phyloP scores from a whole-genome alignment of 2,329 filamentous ascomycete species.

The Fusarium bactridioides region DNA sequence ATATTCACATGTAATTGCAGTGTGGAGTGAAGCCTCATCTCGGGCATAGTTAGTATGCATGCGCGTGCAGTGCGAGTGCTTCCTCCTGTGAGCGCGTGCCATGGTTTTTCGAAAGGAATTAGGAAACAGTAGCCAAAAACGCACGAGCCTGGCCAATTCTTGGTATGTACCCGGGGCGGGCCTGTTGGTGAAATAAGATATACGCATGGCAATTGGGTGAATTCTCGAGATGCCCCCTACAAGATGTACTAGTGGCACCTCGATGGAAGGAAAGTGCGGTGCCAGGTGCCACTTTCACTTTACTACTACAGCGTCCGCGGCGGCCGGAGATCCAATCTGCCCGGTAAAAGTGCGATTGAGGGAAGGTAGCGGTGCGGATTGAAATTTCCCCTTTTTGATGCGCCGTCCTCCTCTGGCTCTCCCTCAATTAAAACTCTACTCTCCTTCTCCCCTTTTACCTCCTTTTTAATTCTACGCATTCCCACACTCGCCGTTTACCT shows the following conservation, averaged over 20 bases:
- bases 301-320: constrained; percentile 11
- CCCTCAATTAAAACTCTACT: constrained; percentile 37
- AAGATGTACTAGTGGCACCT: constrained; percentile 34
- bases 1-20: constrained; percentile 49
- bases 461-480: constrained; percentile 37
- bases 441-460: constrained; percentile 40
- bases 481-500: constrained; percentile 31
- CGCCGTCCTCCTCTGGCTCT: constrained; percentile 22
- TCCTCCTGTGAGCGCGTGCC: constrained; percentile 21
- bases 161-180: constrained; percentile 28
- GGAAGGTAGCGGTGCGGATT: constrained; percentile 31
- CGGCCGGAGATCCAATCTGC: constrained; percentile 34
- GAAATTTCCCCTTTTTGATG: constrained; percentile 52
- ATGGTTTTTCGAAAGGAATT: constrained; percentile 8
- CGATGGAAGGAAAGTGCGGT: constrained; percentile 31
- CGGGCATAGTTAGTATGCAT: constrained; percentile 8
- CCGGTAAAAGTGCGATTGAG: constrained; percentile 2
- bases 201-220: constrained; percentile 33
- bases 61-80: constrained; percentile 3
- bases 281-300: constrained; percentile 39
- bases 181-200: constrained; percentile 18
- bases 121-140: neutral
- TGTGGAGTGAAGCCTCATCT: constrained; percentile 28
- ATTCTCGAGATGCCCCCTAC: constrained; percentile 27
- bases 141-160: constrained; percentile 24